These are phyloP conservation scores for Sordariomycetes sp. DNA, from an alignment of 2,329 filamentous ascomycete genomes.

Conservation along the genomic window DNA sequence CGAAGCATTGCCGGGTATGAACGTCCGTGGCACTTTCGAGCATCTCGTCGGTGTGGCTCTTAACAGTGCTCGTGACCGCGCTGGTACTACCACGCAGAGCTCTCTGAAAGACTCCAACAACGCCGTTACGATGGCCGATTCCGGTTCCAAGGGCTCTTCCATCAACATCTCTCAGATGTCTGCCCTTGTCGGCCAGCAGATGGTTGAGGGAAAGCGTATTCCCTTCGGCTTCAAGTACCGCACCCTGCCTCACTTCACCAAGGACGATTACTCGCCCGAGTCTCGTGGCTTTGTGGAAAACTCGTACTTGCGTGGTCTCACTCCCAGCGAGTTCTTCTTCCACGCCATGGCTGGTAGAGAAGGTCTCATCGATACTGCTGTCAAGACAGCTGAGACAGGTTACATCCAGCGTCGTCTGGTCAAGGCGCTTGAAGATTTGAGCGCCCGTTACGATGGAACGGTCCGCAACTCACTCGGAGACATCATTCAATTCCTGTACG, in stretches of 20 bases:
- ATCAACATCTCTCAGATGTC: slow-evolving; percentile 99
- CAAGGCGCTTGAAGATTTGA: slow-evolving; percentile 95
- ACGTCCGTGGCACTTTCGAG: slow-evolving; percentile 95
- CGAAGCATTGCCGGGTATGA: slow-evolving; percentile 96
- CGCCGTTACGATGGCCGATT: slow-evolving; percentile 89
- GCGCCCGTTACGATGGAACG: slow-evolving; percentile 94
- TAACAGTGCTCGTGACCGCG: slow-evolving; percentile 92
- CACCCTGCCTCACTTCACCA: slow-evolving; percentile 94
- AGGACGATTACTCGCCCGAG: slow-evolving; percentile 97
- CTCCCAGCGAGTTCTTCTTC: slow-evolving; percentile 97
- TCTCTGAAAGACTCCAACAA: slow-evolving; percentile 95
- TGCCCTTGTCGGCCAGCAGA: slow-evolving; percentile 93
- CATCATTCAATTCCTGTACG: slow-evolving; percentile 94
- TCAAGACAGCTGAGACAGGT: slow-evolving; percentile 98
- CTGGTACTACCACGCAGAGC: slow-evolving; percentile 84
- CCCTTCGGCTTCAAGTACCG: slow-evolving; percentile 99
- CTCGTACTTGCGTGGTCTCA: slow-evolving; percentile 91
- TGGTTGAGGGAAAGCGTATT: slow-evolving; percentile 97
- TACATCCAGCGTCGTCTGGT: slow-evolving; percentile 98
- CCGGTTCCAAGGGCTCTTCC: slow-evolving; percentile 95
- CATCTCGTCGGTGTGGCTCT: slow-evolving; percentile 91
- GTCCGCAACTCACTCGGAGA: slow-evolving; percentile 95
- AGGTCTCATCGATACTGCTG: slow-evolving; percentile 97
- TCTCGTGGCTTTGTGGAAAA: slow-evolving; percentile 98
- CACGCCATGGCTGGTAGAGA: slow-evolving; percentile 99